Base-by-base conservation (phyloP, 345 rosid genomes). In the Corchorus capsularis region DNA sequence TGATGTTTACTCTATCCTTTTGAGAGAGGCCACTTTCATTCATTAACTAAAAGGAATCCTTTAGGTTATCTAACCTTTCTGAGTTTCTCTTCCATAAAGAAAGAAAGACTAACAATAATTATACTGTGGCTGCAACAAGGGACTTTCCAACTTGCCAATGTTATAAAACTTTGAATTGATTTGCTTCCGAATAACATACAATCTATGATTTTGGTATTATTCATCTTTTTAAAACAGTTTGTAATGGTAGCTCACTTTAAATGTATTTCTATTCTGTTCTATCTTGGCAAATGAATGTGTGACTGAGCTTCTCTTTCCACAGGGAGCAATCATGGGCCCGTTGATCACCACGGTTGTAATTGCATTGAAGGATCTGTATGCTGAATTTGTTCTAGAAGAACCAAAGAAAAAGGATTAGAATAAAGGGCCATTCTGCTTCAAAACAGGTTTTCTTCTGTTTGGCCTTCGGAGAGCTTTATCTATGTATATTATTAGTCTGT, bases 291-390 rank as follows among this genome's bases (percentile, higher is more conserved):
- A 46, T 32, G 5, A 13, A 14, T 43, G 20, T 70, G 27, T 8
- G 34, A 14, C 32, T 68, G 72, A 14, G 7, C 7, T 4, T 66
- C 14, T 71, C 35, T 64, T 63, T 47, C 66, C 68, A 74, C 87
- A 96, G 99, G 98, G 99, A 79, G 99, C 99, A 41, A 93, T 96
- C 63, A 96, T 93, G 98, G 99, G 98, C 5, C 99, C 99, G 2
- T 83, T 96, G 83, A 92, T 96, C 78, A 93, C 98, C 6, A 96
- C 98, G 0, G 97, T 93, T 61, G 89, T 96, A 78, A 90, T 96
- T 13, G 98, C 94, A 15, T 86, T 96, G 19, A 96, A 96, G 86
- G 97, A 96, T 87, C 75, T 96, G 69, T 96, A 96, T 50, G 89
- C 84, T 4, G 99, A 96, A 80, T 93, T 92, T 79, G 93, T 96